Conservation (phyloP, 345 rosid genomes). For the Hibiscus tridactylites region DNA sequence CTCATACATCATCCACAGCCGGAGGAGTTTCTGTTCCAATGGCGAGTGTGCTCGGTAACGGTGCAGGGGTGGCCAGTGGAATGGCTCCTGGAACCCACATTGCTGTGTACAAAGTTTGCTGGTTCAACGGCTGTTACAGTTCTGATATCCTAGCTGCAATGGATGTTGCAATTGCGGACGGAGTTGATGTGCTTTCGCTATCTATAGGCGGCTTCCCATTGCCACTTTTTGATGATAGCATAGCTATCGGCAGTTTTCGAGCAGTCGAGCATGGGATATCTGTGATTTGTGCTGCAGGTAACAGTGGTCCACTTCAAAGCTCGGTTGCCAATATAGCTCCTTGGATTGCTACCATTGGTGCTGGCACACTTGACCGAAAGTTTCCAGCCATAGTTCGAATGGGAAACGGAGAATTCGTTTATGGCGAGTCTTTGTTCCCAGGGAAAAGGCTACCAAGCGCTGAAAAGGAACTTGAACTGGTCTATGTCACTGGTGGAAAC, state of each 20-base stretch:
- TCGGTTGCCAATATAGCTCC: constrained; percentile 92
- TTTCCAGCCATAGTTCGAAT: constrained; percentile 67
- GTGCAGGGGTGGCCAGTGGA: constrained; percentile 75
- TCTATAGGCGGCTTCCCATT: constrained; percentile 84
- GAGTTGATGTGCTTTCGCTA: constrained; percentile 80
- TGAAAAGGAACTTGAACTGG: constrained; percentile 46
- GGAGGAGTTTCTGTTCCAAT: constrained; percentile 62
- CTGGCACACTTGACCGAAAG: constrained; percentile 76
- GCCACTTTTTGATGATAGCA: constrained; percentile 71
- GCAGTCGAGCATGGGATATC: constrained; percentile 80
- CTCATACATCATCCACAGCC: constrained; percentile 83
- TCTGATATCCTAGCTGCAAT: constrained; percentile 86
- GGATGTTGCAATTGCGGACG: constrained; percentile 68
- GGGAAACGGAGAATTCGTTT: constrained; percentile 48
- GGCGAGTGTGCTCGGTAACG: constrained; percentile 69
- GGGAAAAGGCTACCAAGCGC: constrained; percentile 35
- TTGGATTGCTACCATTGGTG: constrained; percentile 83
- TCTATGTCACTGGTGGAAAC: constrained; percentile 53
- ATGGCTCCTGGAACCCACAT: constrained; percentile 84
- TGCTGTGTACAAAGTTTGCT: constrained; percentile 85
- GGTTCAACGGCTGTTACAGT: constrained; percentile 81
- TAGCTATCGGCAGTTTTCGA: constrained; percentile 83
- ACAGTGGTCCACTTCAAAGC: constrained; percentile 66
- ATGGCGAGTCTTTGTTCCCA: constrained; percentile 77
- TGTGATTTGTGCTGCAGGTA: constrained; percentile 86